These are phyloP conservation scores for Alternaria gaisen DNA, from an alignment of 2,329 filamentous ascomycete species.

Conservation along the genomic window DNA sequence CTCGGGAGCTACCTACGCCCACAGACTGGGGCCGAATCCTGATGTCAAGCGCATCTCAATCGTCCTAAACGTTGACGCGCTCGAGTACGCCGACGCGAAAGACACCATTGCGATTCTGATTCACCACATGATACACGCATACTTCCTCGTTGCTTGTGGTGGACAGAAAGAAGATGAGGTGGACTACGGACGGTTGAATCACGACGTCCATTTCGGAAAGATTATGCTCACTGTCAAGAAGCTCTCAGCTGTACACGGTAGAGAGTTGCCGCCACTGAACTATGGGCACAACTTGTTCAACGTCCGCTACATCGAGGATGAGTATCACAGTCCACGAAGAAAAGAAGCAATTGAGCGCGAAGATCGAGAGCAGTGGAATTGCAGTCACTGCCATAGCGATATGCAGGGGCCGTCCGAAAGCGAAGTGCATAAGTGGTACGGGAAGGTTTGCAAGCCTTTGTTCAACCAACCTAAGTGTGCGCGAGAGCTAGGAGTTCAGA, in stretches of 20 bases:
- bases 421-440: slow-evolving; percentile 47
- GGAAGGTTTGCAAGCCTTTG: slow-evolving; percentile 43
- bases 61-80: slow-evolving; percentile 36
- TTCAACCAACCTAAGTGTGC: slow-evolving; percentile 30
- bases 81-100: slow-evolving; percentile 38
- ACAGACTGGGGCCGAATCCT: slow-evolving; percentile 36
- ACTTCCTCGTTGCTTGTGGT: slow-evolving; percentile 55
- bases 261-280: slow-evolving; percentile 41
- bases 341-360: neutral
- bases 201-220: slow-evolving; percentile 53
- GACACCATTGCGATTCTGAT: slow-evolving; percentile 51
- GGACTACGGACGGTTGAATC: slow-evolving; percentile 48
- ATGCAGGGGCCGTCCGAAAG: slow-evolving; percentile 23
- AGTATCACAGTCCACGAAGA: slow-evolving; percentile 16
- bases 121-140: slow-evolving; percentile 59
- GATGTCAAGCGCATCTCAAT: slow-evolving; percentile 50
- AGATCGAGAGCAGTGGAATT: slow-evolving; percentile 32
- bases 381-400: slow-evolving; percentile 34
- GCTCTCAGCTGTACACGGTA: slow-evolving; percentile 36
- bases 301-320: slow-evolving; percentile 18
- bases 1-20: slow-evolving; percentile 50
- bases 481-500: slow-evolving; percentile 33
- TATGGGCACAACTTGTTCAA: slow-evolving; percentile 40
- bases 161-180: slow-evolving; percentile 43
- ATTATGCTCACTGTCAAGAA: slow-evolving; percentile 51